Evolutionary conservation across 352 stramenopile species (phyloP), one percentile per base, ranked within the genome.

Genomic region (Globisporangium irregulare): DNA sequence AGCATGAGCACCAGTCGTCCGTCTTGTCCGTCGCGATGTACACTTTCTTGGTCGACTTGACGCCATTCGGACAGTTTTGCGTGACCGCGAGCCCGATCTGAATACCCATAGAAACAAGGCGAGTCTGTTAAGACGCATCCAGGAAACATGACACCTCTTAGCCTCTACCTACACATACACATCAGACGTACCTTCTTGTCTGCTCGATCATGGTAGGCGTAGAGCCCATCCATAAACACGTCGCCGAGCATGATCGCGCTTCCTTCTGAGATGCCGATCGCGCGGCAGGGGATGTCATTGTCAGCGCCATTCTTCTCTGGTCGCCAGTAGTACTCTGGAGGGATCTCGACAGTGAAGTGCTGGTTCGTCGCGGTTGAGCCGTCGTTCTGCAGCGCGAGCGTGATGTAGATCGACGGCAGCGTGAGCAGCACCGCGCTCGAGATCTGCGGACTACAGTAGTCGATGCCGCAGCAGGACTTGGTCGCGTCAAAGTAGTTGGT

Each of bases 181-280:
- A 46, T 18, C 38, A 32, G 29, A 32, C 29, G 22, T 58, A 78
- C 50, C 59, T 89, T 89, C 12, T 61, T 65, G 66, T 87, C 75
- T 2, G 59, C 74, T 18, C 87, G 86, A 71, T 95, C 83, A 67
- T 95, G 87, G 36, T 92, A 90, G 14, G 81, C 75, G 62, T 88
- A 93, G 36, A 95, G 68, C 0, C 87, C 87, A 61, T 95, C 87
- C 82, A 95, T 90, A 58, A 95, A 92, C n/a, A 95, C 87, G 55
- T 91, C 81, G 10, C 87, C 87, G 14, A 95, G 79, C 51, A 95
- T 77, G 36, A 82, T 89, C 32, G 80, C 78, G 1, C 76, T 78
- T 22, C 84, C 81, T 68, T 95, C 87, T 0, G 86, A 87, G 54
- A 95, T 90, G n/a, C 87, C 87, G 9, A 94, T 83, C 0, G 87